Evolutionary conservation across 139 green algal genomes (phyloP), one percentile per base, ranked within the genome.

Genomic region (Micromonas pusilla): DNA sequence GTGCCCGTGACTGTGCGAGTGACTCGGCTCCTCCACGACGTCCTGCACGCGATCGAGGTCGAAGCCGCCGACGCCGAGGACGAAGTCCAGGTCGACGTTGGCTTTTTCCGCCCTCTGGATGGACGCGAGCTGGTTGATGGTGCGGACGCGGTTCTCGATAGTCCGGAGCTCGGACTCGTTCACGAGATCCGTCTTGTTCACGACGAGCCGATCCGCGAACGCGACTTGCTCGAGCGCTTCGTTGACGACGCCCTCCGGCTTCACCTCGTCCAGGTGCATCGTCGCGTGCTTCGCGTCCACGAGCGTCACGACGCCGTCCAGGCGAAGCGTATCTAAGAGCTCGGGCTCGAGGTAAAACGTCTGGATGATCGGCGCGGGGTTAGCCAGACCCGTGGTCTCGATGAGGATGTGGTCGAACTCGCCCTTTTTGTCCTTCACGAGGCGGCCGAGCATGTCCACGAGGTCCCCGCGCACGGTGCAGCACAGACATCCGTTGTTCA

Each of bases 401-500:
- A 98, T 97, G 21, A 98, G 72, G 19, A 98, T 83, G 71, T 95
- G 90, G 82, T 98, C 94, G 32, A 79, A 64, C 73, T 70, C 19
- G 21, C 71, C 52, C 39, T 77, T 77, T 2, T 39, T 66, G 77
- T 1, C 82, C 52, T 38, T 85, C 76, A 81, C 31, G 2, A 52
- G 37, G 1, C n/a, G 25, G 1, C 33, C 25, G 38, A 76, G 54
- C 62, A 65, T 74, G 23, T 79, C 52, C 28, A 79, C 52, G 23
- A 79, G 34, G 20, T 79, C 73, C 52, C 30, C 60, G 23, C 80
- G 21, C 3, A 97, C 92, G 2, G 92, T 97, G 86, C 94, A 98
- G 90, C 94, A 98, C 52, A 97, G 83, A 87, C 94, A 98, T 32
- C 94, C 90, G 77, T 98, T 98, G 76, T 92, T 93, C 21, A 98